Evolutionary conservation across 441 rosid species (phyloP).

Genomic region (Jatropha podagrica): DNA sequence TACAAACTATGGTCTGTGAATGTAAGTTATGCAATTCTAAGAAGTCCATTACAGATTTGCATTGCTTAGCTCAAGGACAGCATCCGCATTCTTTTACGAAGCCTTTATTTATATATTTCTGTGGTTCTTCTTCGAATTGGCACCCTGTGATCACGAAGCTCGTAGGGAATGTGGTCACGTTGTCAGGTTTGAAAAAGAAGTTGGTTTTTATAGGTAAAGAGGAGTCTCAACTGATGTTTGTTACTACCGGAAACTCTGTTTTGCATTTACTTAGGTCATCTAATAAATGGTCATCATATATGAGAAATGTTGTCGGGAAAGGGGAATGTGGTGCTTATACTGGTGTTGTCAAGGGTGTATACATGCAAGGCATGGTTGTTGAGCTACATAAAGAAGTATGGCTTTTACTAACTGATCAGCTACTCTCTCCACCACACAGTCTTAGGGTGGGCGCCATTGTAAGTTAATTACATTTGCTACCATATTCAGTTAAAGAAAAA

Average conservation of each 20-base stretch:
- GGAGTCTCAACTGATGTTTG: slow-evolving; percentile 58
- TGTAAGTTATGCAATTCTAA: slow-evolving; percentile 45
- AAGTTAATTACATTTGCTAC: slow-evolving; percentile 31
- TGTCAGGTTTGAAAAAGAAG: slow-evolving; percentile 71
- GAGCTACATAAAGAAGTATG: slow-evolving; percentile 86
- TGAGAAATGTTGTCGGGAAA: slow-evolving; percentile 35
- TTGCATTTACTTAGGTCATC: slow-evolving; percentile 41
- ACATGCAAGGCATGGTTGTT: slow-evolving; percentile 74
- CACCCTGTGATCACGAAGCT: slow-evolving; percentile 73
- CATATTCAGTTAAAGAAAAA: neutral
- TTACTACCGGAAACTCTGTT: slow-evolving; percentile 51
- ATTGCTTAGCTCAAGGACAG: neutral
- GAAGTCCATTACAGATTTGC: slow-evolving; percentile 19
- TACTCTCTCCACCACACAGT: slow-evolving; percentile 56
- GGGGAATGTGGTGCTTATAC: slow-evolving; percentile 60
- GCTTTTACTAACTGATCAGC: slow-evolving; percentile 76
- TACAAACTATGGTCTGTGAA: slow-evolving; percentile 52
- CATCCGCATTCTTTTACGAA: slow-evolving; percentile 43
- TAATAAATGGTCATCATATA: slow-evolving; percentile 30
- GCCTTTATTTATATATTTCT: slow-evolving; percentile 55
- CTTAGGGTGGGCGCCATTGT: slow-evolving; percentile 77
- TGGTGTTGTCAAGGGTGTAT: slow-evolving; percentile 67
- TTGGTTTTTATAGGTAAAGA: slow-evolving; percentile 49
- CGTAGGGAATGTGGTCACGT: slow-evolving; percentile 44
- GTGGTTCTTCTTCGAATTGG: slow-evolving; percentile 62